phyloP scores from a whole-genome alignment of 495 filamentous ascomycete species.

The Parachaetomium inaequale region DNA sequence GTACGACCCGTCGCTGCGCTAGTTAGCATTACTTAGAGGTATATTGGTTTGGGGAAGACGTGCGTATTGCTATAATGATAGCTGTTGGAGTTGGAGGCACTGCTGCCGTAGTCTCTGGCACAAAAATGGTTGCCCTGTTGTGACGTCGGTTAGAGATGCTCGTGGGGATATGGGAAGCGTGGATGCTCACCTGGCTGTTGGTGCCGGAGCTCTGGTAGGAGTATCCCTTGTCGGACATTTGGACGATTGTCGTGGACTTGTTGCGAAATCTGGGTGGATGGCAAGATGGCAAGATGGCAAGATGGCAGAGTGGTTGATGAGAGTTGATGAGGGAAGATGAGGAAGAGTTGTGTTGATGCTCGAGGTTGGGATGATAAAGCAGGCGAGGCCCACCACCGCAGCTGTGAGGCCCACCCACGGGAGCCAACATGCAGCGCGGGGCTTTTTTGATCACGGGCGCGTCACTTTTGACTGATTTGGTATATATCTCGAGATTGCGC shows the following conservation, averaged over 20 bases:
- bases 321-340: neutral
- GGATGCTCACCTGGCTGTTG: conserved; percentile 39
- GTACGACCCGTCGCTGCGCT: conserved; percentile 51
- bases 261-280: neutral
- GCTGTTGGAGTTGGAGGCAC: conserved; percentile 39
- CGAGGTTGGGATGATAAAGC: neutral
- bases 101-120: conserved; percentile 46
- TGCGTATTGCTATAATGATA: conserved; percentile 56
- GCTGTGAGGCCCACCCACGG: no score
- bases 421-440: no score
- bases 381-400: neutral
- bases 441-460: neutral
- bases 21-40: neutral
- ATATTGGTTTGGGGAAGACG: neutral
- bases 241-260: conserved; percentile 22
- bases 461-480: no score
- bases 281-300: neutral
- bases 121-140: conserved; percentile 54
- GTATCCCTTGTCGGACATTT: conserved; percentile 38
- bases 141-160: neutral
- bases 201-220: conserved; percentile 41
- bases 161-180: neutral
- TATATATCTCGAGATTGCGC: neutral
- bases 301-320: no score
- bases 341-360: neutral